Evolutionary conservation across 768 basidiomycete species (phyloP).

Genomic region (Auricularia sp.): DNA sequence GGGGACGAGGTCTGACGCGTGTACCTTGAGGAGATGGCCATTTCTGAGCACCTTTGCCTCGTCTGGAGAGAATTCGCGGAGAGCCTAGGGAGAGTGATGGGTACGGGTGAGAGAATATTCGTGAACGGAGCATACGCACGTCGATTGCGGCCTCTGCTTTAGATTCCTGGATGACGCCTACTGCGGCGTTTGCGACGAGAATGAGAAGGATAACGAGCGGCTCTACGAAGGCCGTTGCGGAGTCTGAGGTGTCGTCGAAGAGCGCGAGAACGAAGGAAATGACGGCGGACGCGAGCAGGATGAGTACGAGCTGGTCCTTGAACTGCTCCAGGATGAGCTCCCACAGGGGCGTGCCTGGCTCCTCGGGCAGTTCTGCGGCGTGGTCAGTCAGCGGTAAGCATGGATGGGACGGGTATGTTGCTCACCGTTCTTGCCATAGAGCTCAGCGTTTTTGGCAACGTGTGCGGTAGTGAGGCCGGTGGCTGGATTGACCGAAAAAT

Average conservation of each 20-base stretch:
- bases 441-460: conserved; percentile 59
- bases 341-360: conserved; percentile 85
- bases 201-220: conserved; percentile 92
- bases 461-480: conserved; percentile 58
- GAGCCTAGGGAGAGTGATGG: conserved; percentile 44
- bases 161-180: conserved; percentile 94
- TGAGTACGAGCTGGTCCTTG: conserved; percentile 96
- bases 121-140: conserved; percentile 40
- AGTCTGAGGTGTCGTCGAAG: conserved; percentile 64
- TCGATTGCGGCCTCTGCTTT: conserved; percentile 97
- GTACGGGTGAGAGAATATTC: neutral
- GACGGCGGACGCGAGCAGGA: conserved; percentile 86
- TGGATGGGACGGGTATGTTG: conserved; percentile 12
- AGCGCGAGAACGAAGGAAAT: conserved; percentile 89
- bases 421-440: conserved; percentile 81
- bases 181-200: conserved; percentile 91
- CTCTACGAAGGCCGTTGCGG: conserved; percentile 79
- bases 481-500: conserved; percentile 56
- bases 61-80: conserved; percentile 95
- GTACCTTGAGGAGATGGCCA: conserved; percentile 59
- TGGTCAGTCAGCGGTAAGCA: conserved; percentile 7
- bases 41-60: conserved; percentile 84
- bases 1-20: conserved; percentile 84
- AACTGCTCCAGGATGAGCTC: conserved; percentile 96
- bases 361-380: conserved; percentile 76